phyloP scores from a whole-genome alignment of 169 alveolate genomes.

The Plasmodium reichenowi region DNA sequence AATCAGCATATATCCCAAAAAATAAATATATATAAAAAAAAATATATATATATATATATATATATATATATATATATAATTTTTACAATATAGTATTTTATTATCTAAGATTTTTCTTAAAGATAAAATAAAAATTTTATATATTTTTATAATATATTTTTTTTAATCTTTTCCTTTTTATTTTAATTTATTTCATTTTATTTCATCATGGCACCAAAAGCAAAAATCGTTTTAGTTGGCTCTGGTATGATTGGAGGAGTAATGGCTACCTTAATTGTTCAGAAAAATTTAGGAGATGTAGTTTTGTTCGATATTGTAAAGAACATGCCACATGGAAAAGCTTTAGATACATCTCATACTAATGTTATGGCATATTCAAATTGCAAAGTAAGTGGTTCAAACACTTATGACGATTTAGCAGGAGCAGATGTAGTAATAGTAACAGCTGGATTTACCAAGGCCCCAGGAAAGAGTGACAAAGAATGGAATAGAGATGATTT shows the following conservation, averaged over 20 bases:
- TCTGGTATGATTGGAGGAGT: slow-evolving; percentile 90
- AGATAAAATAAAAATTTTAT: too few species aligned
- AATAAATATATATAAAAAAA: too few species aligned
- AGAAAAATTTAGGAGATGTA: slow-evolving; percentile 87
- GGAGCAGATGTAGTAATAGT: slow-evolving; percentile 90
- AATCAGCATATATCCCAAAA: too few species aligned
- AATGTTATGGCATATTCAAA: slow-evolving; percentile 84
- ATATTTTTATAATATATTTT: too few species aligned
- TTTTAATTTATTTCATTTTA: not conserved
- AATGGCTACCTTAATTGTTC: slow-evolving; percentile 86
- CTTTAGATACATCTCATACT: slow-evolving; percentile 85
- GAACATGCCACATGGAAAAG: slow-evolving; percentile 90
- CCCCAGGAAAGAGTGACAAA: slow-evolving; percentile 83
- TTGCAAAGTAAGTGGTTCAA: slow-evolving; percentile 81
- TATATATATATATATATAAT: too few species aligned
- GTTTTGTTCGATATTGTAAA: slow-evolving; percentile 87
- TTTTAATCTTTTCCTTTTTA: too few species aligned
- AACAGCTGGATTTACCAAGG: slow-evolving; percentile 88
- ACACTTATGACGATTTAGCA: slow-evolving; percentile 78
- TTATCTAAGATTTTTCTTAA: too few species aligned
- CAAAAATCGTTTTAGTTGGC: slow-evolving; percentile 88
- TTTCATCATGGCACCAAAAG: slow-evolving; percentile 38
- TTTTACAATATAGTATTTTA: too few species aligned
- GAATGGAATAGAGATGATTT: slow-evolving; percentile 91
- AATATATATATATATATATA: too few species aligned